Evolutionary conservation across 257 asterid genomes (phyloP).

Genomic region (Perilla frutescens): DNA sequence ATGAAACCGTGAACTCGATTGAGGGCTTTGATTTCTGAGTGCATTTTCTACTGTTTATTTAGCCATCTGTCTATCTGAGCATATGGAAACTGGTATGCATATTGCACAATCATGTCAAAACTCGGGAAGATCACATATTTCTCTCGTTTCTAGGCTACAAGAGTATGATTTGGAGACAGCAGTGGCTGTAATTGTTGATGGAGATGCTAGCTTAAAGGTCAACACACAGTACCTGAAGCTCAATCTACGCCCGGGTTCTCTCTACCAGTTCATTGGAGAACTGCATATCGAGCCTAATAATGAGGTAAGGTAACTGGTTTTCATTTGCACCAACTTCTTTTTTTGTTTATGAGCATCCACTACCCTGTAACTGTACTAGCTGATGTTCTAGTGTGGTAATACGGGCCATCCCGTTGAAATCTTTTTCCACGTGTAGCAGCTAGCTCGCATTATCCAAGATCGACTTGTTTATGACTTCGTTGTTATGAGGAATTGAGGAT

Average conservation of each 20-base stretch:
- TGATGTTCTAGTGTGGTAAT: neutral
- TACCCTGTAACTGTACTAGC: neutral
- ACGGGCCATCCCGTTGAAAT: neutral
- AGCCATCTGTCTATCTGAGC: neutral
- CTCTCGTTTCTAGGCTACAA: slow-evolving; percentile 60
- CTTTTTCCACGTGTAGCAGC: neutral
- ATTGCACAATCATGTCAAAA: slow-evolving; percentile 3
- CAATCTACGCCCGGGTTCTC: slow-evolving; percentile 68
- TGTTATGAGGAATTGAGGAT: neutral
- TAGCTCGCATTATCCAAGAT: neutral
- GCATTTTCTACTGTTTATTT: neutral
- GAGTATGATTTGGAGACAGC: slow-evolving; percentile 72
- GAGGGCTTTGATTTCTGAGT: neutral
- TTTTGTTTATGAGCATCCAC: neutral
- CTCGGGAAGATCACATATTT: slow-evolving; percentile 10
- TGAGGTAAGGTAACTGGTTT: slow-evolving; percentile 72
- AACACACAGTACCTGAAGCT: slow-evolving; percentile 68
- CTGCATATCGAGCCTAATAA: slow-evolving; percentile 58
- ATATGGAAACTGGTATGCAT: neutral
- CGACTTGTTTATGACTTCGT: neutral
- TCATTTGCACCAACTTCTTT: neutral
- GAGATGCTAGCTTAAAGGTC: slow-evolving; percentile 62
- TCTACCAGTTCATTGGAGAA: slow-evolving; percentile 91
- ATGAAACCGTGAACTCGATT: neutral
- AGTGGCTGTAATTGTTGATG: slow-evolving; percentile 73